Evolutionary conservation across 345 rosid genomes (phyloP).

Genomic region (Arabis hirsuta): DNA sequence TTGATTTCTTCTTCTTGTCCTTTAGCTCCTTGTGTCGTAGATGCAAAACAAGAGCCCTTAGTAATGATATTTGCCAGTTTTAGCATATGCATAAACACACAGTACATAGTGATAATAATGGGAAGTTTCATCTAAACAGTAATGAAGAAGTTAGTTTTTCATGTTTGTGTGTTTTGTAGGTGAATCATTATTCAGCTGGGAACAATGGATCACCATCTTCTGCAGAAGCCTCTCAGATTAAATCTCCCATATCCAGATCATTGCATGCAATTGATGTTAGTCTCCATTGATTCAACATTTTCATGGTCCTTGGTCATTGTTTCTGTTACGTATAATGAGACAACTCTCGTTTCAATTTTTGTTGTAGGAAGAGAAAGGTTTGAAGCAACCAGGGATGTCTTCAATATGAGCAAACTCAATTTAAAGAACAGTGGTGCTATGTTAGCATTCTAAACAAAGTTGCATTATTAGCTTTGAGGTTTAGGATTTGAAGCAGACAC

Average conservation of each 20-base stretch:
- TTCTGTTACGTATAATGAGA: conserved; percentile 19
- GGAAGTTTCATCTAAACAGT: conserved; percentile 3
- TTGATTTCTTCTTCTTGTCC: conserved; percentile 16
- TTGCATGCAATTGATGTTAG: conserved; percentile 63
- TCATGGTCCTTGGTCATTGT: conserved; percentile 2
- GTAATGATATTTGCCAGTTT: background rate
- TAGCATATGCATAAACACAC: background rate
- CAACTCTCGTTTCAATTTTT: background rate
- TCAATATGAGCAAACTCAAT: conserved; percentile 28
- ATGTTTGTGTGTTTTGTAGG: conserved; percentile 19
- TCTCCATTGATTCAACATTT: conserved; percentile 25
- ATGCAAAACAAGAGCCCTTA: conserved; percentile 25
- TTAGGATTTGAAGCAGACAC: conserved; percentile 22
- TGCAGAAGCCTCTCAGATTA: conserved; percentile 56
- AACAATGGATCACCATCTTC: conserved; percentile 59
- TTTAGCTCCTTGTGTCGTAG: conserved; percentile 17
- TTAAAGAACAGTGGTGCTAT: conserved; percentile 1
- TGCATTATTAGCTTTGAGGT: conserved; percentile 16
- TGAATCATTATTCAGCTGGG: conserved; percentile 42
- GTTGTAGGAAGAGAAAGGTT: conserved; percentile 42
- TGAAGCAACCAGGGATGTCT: conserved; percentile 33
- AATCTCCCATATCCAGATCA: conserved; percentile 55
- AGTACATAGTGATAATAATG: conserved; percentile 18
- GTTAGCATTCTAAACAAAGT: background rate
- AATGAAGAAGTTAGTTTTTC: background rate